These are phyloP conservation scores for Rhytidiadelphus loreus DNA, from an alignment of 225 moss, liverwort and hornwort species.

Conservation along the genomic window DNA sequence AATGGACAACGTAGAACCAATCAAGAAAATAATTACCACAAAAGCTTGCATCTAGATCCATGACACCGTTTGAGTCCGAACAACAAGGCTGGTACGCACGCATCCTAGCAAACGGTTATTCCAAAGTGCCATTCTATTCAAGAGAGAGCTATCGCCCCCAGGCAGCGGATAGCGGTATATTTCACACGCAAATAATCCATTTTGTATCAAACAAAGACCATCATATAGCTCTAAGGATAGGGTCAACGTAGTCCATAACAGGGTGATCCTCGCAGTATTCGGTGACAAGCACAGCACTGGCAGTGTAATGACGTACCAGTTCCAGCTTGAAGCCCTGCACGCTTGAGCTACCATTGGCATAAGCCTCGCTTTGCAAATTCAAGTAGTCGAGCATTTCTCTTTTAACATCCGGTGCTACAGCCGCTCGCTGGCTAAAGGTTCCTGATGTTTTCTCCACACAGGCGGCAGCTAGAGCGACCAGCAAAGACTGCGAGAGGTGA, in stretches of 20 bases:
- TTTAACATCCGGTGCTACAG: conserved; percentile 68
- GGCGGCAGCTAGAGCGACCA: conserved; percentile 70
- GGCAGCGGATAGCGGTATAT: neutral
- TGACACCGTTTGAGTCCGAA: neutral
- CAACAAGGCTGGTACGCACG: neutral
- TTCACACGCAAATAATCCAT: neutral
- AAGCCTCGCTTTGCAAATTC: conserved; percentile 70
- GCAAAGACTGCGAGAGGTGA: conserved; percentile 59
- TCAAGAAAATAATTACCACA: neutral
- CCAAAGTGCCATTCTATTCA: neutral
- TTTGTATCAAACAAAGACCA: neutral
- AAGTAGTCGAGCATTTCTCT: conserved; percentile 85
- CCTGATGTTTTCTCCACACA: conserved; percentile 89
- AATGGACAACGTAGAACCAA: neutral
- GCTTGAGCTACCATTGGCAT: conserved; percentile 38
- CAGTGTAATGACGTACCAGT: neutral
- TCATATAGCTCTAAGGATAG: neutral
- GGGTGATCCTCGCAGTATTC: neutral
- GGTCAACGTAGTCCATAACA: neutral
- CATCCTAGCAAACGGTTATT: neutral
- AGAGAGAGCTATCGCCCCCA: neutral
- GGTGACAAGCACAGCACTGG: neutral
- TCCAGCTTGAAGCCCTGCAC: conserved; percentile 6
- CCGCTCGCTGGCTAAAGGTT: conserved; percentile 51
- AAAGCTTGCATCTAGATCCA: neutral